Evolutionary conservation across 1,284 basidiomycete genomes (phyloP), one percentile per base, ranked within the genome.

Genomic region (Heterobasidion occidentale): DNA sequence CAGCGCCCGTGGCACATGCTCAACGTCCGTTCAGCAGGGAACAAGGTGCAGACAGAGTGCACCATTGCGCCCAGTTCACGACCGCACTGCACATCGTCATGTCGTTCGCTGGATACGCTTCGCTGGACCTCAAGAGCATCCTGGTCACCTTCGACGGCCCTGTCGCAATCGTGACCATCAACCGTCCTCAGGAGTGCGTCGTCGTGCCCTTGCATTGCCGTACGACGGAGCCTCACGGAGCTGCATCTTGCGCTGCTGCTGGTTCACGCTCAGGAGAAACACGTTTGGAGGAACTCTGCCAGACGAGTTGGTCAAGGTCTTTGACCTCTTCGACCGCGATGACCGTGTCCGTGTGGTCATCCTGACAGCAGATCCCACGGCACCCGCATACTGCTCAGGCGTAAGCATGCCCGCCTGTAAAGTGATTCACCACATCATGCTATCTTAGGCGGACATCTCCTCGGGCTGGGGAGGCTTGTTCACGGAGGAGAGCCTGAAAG

Each of bases 341-440:
- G 79, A 83, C 59, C 72, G 75, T 42, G 74, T 82, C 42, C 72
- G 75, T 27, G 80, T 72, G 0, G 74, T 81, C 19, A 69, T 82
- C 33, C 61, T 81, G 46, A 81, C 78, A 3, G 76, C 80, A 1
- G 79, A 81, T 51, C 74, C 68, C 46, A 74, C 69, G 11, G 77
- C 79, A 0, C 71, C 77, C 20, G 79, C 79, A 0, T 83, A 71
- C 60, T 82, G 81, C 61, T 74, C 80, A 42, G 81, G 81, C 2
- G 80, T 81, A 66, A 54, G 73, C 62, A 27, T 6, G 27, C 27
- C 6, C 27, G 27, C 4, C 27, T 4, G 5, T 4, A 27, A 6
- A 4, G 4, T 27, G 7, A 2, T 44, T 36, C 4, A 19, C n/a
- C 34, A 4, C 38, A 8, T 19, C 7, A 27, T 27, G 19, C 19